phyloP scores from a whole-genome alignment of 331 rosid species.

The Erythrophleum ivorense region DNA sequence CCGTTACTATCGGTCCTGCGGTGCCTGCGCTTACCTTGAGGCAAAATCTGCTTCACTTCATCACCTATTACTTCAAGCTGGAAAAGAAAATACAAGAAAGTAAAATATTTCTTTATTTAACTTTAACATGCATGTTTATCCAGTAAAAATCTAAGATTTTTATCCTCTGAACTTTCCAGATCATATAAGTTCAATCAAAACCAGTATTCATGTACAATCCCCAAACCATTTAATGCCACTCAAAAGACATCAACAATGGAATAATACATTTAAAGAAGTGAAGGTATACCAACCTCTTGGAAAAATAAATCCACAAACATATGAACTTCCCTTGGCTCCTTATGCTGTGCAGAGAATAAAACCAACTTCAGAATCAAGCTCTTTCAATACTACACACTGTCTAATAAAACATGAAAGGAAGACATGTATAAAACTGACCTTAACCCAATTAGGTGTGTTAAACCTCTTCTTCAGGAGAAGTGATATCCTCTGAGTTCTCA shows the following conservation, averaged over 20 bases:
- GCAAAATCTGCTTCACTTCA: conserved; percentile 85
- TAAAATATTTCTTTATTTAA: background rate
- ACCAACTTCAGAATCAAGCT: conserved; percentile 28
- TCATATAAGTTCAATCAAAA: background rate
- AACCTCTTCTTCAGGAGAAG: conserved; percentile 82
- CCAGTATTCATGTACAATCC: conserved; percentile 21
- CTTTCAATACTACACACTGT: conserved; percentile 7
- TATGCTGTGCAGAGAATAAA: conserved; percentile 65
- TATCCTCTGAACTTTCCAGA: background rate
- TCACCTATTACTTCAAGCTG: conserved; percentile 69
- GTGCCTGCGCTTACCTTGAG: conserved; percentile 70
- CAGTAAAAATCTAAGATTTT: background rate
- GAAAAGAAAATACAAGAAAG: conserved; percentile 37
- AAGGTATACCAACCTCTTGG: conserved; percentile 70
- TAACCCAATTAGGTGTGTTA: conserved; percentile 83
- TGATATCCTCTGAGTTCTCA: conserved; percentile 78
- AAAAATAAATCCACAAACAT: conserved; percentile 93
- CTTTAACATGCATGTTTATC: conserved; percentile 22
- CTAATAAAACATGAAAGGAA: conserved; percentile 9
- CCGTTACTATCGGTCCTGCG: conserved; percentile 81
- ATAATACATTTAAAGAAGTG: conserved; percentile 10
- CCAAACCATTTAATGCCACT: conserved; percentile 19
- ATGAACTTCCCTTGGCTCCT: conserved; percentile 97
- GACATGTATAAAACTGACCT: conserved; percentile 60
- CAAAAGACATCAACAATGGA: background rate